Evolutionary conservation across 345 rosid genomes (phyloP).

Genomic region (Citrus reticulata): DNA sequence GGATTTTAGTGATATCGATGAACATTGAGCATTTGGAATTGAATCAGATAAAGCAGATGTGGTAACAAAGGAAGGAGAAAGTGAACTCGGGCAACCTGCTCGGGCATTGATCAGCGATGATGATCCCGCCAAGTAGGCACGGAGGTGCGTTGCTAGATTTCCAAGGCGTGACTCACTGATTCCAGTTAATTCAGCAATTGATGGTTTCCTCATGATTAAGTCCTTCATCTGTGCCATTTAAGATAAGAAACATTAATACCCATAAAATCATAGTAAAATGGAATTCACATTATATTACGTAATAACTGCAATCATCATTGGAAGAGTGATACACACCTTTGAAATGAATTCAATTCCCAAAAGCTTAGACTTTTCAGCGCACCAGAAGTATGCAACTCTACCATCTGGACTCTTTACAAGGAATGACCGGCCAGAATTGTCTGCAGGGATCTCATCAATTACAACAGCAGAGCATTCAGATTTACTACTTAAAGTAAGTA

Average conservation of each 20-base stretch:
- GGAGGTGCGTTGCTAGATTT: conserved; percentile 80
- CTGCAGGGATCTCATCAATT: conserved; percentile 62
- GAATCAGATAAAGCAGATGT: conserved; percentile 13
- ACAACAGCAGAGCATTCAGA: conserved; percentile 43
- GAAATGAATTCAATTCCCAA: conserved; percentile 76
- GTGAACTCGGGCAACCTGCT: conserved; percentile 22
- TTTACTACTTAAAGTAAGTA: conserved; percentile 55
- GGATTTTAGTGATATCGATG: conserved; percentile 35
- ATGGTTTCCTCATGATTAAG: conserved; percentile 75
- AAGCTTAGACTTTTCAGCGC: conserved; percentile 90
- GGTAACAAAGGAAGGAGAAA: conserved; percentile 20
- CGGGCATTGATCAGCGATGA: conserved; percentile 28
- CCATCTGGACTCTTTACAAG: conserved; percentile 52
- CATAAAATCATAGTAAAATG: neutral
- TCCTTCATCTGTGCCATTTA: conserved; percentile 64
- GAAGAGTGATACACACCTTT: conserved; percentile 49
- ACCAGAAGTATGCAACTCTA: conserved; percentile 71
- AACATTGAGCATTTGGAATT: conserved; percentile 15
- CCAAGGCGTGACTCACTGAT: conserved; percentile 84
- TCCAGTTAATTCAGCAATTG: conserved; percentile 87
- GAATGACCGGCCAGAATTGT: conserved; percentile 87
- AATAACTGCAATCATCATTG: neutral
- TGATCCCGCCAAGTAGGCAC: conserved; percentile 72
- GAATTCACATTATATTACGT: neutral
- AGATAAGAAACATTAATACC: neutral